Conservation (phyloP, 2,329 filamentous ascomycete species). For the Epichloe elymi region DNA sequence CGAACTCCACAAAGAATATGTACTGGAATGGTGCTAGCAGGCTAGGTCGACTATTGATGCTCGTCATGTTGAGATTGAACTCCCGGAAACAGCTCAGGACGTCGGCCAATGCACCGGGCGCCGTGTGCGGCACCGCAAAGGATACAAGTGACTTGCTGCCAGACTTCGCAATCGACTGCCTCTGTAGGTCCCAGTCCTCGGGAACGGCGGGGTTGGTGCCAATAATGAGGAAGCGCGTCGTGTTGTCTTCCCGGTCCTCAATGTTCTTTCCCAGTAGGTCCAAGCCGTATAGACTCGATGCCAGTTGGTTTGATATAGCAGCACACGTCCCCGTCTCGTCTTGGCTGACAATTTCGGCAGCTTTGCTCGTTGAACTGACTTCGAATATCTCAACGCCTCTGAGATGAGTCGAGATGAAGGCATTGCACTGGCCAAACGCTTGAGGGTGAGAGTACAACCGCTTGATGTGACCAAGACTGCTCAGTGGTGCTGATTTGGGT, state of each 20-base stretch:
- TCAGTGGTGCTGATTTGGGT: constrained; percentile 33
- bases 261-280: constrained; percentile 57
- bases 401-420: constrained; percentile 58
- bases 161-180: constrained; percentile 12
- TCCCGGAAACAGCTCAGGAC: constrained; percentile 67
- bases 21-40: constrained; percentile 71
- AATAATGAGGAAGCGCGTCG: constrained; percentile 66
- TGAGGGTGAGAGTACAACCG: constrained; percentile 89
- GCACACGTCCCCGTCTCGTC: constrained; percentile 48
- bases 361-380: constrained; percentile 72
- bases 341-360: constrained; percentile 61
- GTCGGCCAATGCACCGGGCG: constrained; percentile 71
- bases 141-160: constrained; percentile 60
- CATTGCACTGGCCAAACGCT: constrained; percentile 81
- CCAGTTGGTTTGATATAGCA: constrained; percentile 65
- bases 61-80: constrained; percentile 68
- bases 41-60: constrained; percentile 78
- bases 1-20: constrained; percentile 87
- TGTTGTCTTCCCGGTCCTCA: constrained; percentile 63
- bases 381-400: constrained; percentile 69
- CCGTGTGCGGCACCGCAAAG: constrained; percentile 67
- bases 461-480: constrained; percentile 47
- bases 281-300: constrained; percentile 54
- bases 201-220: constrained; percentile 20
- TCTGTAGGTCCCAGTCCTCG: constrained; percentile 14